These are phyloP conservation scores for Santalum album DNA, from an alignment of 164 flowering plant species.

Conservation along the genomic window DNA sequence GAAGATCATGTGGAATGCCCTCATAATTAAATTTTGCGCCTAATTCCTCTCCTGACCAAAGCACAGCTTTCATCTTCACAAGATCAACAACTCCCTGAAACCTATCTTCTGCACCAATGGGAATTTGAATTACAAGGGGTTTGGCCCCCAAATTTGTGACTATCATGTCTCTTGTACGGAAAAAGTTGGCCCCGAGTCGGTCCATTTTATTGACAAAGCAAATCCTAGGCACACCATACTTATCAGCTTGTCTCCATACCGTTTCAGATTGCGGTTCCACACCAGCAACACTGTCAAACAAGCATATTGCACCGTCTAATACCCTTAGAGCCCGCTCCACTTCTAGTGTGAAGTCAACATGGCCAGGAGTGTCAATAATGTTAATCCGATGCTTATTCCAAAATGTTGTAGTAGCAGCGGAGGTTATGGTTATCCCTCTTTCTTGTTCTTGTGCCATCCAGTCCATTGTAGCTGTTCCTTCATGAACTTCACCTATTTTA, in stretches of 20 bases:
- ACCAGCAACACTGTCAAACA: conserved; percentile 98
- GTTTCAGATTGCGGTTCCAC: conserved; percentile 99
- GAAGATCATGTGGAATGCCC: conserved; percentile 80
- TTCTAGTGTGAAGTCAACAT: too few relatives aligned
- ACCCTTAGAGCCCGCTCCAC: too few relatives aligned
- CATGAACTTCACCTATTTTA: conserved; percentile 96
- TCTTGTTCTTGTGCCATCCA: conserved; percentile 99
- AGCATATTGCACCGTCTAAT: conserved; percentile 89
- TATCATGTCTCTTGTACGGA: conserved; percentile 91
- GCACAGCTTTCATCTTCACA: conserved; percentile 72
- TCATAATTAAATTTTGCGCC: conserved; percentile 76
- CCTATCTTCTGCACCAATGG: conserved; percentile 81
- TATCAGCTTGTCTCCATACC: conserved; percentile 98
- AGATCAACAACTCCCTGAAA: conserved; percentile 85
- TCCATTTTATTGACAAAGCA: conserved; percentile 99
- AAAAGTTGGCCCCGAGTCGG: conserved; percentile 93
- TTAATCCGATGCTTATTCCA: conserved; percentile 89
- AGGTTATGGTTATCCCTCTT: conserved; percentile 95
- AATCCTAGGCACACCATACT: conserved; percentile 88
- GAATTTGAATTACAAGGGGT: conserved; percentile 89
- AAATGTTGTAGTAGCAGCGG: conserved; percentile 91
- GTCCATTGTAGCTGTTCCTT: conserved; percentile 98
- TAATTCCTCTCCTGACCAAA: conserved; percentile 96
- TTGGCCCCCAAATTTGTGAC: conserved; percentile 91
- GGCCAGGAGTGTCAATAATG: conserved; percentile 97